Conservation (phyloP, 1,284 basidiomycete species). For the Ganoderma lucidum region DNA sequence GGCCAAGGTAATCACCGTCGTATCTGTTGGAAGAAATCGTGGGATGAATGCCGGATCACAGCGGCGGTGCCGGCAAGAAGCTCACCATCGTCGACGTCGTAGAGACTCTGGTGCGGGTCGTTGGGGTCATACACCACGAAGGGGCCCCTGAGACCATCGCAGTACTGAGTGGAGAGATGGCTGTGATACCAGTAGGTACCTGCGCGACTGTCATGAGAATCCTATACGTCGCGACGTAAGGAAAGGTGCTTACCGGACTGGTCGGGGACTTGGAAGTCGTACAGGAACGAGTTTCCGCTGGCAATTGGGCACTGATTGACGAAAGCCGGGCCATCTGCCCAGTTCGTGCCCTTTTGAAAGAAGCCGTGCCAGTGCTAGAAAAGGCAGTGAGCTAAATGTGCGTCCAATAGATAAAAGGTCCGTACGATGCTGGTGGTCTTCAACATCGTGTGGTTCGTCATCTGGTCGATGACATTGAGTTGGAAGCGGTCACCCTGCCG, state of each 20-base stretch:
- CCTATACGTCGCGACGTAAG: constrained; percentile 20
- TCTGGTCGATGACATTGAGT: constrained; percentile 45
- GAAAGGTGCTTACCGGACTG: constrained; percentile 40
- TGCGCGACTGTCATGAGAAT: not conserved
- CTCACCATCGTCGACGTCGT: constrained; percentile 53
- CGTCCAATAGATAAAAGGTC: not conserved
- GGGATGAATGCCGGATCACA: not conserved
- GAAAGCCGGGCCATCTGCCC: constrained; percentile 44
- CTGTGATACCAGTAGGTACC: constrained; percentile 36
- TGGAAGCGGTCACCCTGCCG: constrained; percentile 38
- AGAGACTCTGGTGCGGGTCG: constrained; percentile 47
- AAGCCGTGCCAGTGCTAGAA: constrained; percentile 47
- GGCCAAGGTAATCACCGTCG: constrained; percentile 37
- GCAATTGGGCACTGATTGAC: constrained; percentile 61
- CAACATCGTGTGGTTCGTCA: constrained; percentile 45
- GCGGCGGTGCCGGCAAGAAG: not conserved
- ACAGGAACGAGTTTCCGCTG: constrained; percentile 53
- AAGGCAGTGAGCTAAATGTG: not conserved
- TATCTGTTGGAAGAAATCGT: constrained; percentile 21
- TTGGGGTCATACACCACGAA: constrained; percentile 53
- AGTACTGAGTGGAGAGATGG: constrained; percentile 37
- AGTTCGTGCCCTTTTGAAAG: constrained; percentile 42
- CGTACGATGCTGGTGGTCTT: constrained; percentile 45
- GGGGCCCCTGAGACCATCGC: constrained; percentile 45
- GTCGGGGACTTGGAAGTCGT: constrained; percentile 42